Evolutionary conservation across 768 basidiomycete genomes (phyloP), one percentile per base, ranked within the genome.

Genomic region (Holtermanniella nyarrowii): DNA sequence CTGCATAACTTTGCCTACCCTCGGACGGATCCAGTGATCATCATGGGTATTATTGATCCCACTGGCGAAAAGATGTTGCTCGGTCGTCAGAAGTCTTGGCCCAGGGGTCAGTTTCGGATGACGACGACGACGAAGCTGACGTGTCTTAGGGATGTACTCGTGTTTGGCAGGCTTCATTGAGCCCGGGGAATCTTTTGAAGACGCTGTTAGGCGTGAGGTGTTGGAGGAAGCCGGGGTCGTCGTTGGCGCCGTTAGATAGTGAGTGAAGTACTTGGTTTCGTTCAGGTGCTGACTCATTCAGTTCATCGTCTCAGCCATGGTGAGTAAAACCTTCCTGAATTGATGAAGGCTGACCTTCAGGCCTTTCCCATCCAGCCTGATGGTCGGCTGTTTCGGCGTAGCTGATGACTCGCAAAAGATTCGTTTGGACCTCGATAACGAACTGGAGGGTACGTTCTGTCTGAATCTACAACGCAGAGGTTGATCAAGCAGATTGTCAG

Each of bases 171-270:
- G 93, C 2, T 97, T 96, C 66, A 79, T 91, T 42, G 93, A 96
- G 68, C 88, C 90, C 3, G 90, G 85, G 10, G 93, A 99, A 69
- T 81, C 85, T 0, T 84, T 95, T 57, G 93, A 99, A 66, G 90
- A 96, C 60, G 85, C 91, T 1, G 90, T 96, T 25, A 76, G 79
- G 48, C 78, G 93, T 37, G 93, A 97, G 71, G 83, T 93, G 70
- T 88, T 88, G 82, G 93, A 99, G 70, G 93, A 97, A 70, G 86
- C 88, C 1, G 93, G 93, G 3, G 78, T 97, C n/a, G 79, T 77
- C 44, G 86, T 88, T 21, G 84, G 83, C 75, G 78, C 88, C 57
- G 78, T 90, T 22, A 77, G 76, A 58, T 96, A 93, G 67, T 69
- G 42, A 63, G 69, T 58, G 10, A 16, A 7, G 10, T 37, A n/a